A percentile compares a stretch with the other conserved stretches of the same genome.
Evolutionary conservation across 2,329 filamentous ascomycete species (phyloP).

Genomic region (Rhytidhysteron rufulum): DNA sequence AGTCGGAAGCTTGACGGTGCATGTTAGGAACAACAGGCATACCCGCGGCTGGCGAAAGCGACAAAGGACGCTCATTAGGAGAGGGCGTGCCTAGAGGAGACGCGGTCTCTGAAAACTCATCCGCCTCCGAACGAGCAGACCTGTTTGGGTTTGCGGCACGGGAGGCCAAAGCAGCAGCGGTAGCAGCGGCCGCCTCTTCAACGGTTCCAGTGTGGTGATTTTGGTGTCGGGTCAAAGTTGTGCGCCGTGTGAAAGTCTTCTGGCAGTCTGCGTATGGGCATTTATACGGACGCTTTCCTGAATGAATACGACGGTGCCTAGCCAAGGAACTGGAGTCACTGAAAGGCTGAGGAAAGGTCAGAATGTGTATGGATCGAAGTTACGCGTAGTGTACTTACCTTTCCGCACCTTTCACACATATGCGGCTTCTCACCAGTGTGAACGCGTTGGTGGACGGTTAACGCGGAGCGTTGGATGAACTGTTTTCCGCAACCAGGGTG

Average conservation of each 20-base stretch:
- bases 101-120: slow-evolving; percentile 66
- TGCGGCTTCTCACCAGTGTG: slow-evolving; percentile 98
- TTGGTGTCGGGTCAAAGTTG: slow-evolving; percentile 90
- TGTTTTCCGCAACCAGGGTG: slow-evolving; percentile 86
- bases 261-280: slow-evolving; percentile 97
- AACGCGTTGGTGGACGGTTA: slow-evolving; percentile 92
- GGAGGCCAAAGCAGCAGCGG: slow-evolving; percentile 75
- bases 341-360: slow-evolving; percentile 65
- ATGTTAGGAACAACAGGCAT: slow-evolving; percentile 67
- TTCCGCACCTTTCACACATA: slow-evolving; percentile 93
- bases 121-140: slow-evolving; percentile 64
- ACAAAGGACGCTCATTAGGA: slow-evolving; percentile 72
- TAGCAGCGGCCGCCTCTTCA: slow-evolving; percentile 86
- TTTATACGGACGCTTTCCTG: slow-evolving; percentile 93
- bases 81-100: slow-evolving; percentile 79
- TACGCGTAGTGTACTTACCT: slow-evolving; percentile 56
- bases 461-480: slow-evolving; percentile 92
- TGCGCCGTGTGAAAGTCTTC: slow-evolving; percentile 95
- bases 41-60: slow-evolving; percentile 75
- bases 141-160: slow-evolving; percentile 44
- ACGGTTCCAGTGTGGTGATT: slow-evolving; percentile 94
- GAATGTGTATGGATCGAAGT: slow-evolving; percentile 6
- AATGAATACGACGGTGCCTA: slow-evolving; percentile 89
- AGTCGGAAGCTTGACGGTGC: slow-evolving; percentile 65
- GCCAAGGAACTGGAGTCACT: slow-evolving; percentile 94